These are phyloP conservation scores for Trebouxia sp. DNA, from an alignment of 139 green algal species.

Conservation along the genomic window DNA sequence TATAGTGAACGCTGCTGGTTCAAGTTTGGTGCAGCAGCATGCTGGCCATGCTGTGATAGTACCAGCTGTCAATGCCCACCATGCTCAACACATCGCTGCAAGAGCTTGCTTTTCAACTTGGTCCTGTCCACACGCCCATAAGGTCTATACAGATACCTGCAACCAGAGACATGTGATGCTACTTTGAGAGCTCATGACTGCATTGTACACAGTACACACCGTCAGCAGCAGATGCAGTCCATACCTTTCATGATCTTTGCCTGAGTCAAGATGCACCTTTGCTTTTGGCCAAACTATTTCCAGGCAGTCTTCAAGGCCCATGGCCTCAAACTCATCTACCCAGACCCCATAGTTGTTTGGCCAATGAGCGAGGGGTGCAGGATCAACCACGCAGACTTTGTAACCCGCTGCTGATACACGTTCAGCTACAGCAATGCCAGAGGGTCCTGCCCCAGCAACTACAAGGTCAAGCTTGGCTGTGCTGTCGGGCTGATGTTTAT, in stretches of 20 bases:
- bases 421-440: conserved; percentile 80
- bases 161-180: neutral
- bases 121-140: conserved; percentile 91
- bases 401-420: conserved; percentile 63
- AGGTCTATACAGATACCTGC: conserved; percentile 78
- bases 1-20: neutral
- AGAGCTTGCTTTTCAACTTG: conserved; percentile 88
- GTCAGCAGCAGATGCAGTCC: neutral
- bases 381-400: conserved; percentile 85
- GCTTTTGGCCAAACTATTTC: conserved; percentile 86
- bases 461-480: conserved; percentile 76
- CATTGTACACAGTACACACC: neutral
- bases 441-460: conserved; percentile 87
- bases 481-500: neutral
- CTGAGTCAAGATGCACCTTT: conserved; percentile 80
- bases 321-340: conserved; percentile 95
- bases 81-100: conserved; percentile 71
- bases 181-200: neutral
- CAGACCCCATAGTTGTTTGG: conserved; percentile 99
- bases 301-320: conserved; percentile 88
- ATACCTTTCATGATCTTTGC: conserved; percentile 13
- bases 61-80: conserved; percentile 39
- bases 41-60: neutral
- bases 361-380: conserved; percentile 79
- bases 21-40: neutral